phyloP scores from a whole-genome alignment of 805 yeast species.

The Peterozyma toletana region DNA sequence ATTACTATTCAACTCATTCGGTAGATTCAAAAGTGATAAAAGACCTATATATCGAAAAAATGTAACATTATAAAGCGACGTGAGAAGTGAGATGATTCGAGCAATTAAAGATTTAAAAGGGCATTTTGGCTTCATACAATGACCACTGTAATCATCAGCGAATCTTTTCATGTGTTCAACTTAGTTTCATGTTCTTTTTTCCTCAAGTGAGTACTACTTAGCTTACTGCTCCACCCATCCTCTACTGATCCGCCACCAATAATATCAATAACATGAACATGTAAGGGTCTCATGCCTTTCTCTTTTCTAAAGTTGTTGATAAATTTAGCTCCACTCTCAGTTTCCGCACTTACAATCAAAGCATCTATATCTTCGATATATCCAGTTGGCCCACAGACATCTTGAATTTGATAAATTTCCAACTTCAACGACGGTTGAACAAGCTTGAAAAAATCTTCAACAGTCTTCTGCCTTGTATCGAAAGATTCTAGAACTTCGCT shows the following conservation, averaged over 20 bases:
- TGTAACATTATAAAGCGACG: too few species aligned
- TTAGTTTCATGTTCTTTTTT: slow-evolving; percentile 21
- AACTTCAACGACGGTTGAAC: slow-evolving; percentile 38
- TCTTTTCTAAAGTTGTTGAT: slow-evolving; percentile 62
- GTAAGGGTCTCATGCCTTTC: slow-evolving; percentile 45
- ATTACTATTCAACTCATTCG: not conserved
- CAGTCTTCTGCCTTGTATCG: slow-evolving; percentile 38
- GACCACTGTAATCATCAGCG: too few species aligned
- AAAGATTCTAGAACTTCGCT: slow-evolving; percentile 57
- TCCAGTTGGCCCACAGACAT: slow-evolving; percentile 93
- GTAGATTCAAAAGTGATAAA: too few species aligned
- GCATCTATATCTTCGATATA: slow-evolving; percentile 66
- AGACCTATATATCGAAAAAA: too few species aligned
- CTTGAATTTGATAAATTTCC: slow-evolving; percentile 61
- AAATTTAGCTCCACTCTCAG: slow-evolving; percentile 62
- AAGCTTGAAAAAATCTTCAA: slow-evolving; percentile 39
- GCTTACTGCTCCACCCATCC: slow-evolving; percentile 55
- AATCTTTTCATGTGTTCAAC: too few species aligned
- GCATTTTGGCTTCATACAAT: too few species aligned
- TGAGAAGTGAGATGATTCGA: too few species aligned
- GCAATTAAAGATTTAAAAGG: too few species aligned
- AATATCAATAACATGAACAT: slow-evolving; percentile 49
- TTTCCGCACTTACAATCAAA: slow-evolving; percentile 75
- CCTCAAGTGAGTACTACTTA: slow-evolving; percentile 82
- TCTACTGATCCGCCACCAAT: slow-evolving; percentile 41